phyloP scores from a whole-genome alignment of 345 rosid genomes.

The Brassica rapa region DNA sequence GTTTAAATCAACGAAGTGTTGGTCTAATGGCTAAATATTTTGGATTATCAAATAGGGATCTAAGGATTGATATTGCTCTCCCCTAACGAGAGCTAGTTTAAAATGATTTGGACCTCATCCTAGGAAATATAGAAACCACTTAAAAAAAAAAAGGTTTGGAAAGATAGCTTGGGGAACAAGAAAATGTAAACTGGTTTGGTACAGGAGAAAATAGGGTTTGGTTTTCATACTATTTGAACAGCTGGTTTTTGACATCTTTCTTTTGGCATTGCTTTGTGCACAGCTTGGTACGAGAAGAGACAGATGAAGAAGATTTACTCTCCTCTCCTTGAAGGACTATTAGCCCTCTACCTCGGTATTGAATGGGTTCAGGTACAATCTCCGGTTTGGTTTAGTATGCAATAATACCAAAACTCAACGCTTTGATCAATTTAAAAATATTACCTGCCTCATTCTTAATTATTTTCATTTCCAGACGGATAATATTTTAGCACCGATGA shows the following conservation, averaged over 20 bases:
- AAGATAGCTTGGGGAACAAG: background rate
- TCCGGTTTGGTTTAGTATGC: background rate
- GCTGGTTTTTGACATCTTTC: background rate
- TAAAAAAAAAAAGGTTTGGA: background rate
- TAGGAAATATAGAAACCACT: too few relatives aligned
- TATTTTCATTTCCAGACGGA: slow-evolving; percentile 55
- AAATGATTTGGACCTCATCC: too few relatives aligned
- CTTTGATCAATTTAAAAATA: background rate
- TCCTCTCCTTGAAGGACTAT: slow-evolving; percentile 89
- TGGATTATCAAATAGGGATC: too few relatives aligned
- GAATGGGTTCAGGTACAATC: slow-evolving; percentile 86
- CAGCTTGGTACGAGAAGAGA: slow-evolving; percentile 96
- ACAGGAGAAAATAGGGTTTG: background rate
- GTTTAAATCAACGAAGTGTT: too few relatives aligned
- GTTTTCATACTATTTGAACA: background rate
- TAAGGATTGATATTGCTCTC: too few relatives aligned
- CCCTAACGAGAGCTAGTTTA: too few relatives aligned
- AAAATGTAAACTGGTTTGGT: background rate
- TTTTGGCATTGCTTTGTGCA: slow-evolving; percentile 26
- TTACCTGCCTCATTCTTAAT: background rate
- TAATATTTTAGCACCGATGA: slow-evolving; percentile 83
- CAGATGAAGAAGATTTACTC: slow-evolving; percentile 97
- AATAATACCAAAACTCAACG: background rate
- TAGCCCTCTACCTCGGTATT: slow-evolving; percentile 88
- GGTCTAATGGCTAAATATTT: too few relatives aligned